Conservation (phyloP, 441 rosid species). For the Rhodomyrtus psidioides region DNA sequence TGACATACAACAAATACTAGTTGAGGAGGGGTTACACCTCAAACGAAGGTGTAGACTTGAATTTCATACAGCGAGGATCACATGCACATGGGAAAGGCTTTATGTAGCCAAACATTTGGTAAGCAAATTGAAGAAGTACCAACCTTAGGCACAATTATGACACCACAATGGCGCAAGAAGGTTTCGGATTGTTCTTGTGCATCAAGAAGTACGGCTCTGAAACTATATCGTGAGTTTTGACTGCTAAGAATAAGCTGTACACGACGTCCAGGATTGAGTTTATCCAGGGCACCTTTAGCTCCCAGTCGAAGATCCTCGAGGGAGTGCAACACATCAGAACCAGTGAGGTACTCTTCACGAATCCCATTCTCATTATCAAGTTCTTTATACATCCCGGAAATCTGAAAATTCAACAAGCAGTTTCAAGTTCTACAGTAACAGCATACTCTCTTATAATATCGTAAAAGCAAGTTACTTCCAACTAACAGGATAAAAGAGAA, state of each 20-base stretch:
- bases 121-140: background rate
- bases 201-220: conserved; percentile 72
- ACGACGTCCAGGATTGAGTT: conserved; percentile 54
- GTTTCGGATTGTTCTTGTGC: conserved; percentile 39
- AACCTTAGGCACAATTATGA: conserved; percentile 92
- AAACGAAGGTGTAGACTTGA: background rate
- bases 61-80: background rate
- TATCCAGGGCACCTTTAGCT: conserved; percentile 49
- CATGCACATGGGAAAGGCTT: background rate
- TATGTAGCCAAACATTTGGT: background rate
- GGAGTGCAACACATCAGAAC: conserved; percentile 57
- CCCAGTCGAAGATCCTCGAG: conserved; percentile 73
- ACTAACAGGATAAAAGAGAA: background rate
- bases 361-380: conserved; percentile 62
- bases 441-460: background rate
- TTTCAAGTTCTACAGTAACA: background rate
- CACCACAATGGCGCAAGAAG: conserved; percentile 60
- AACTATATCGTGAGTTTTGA: conserved; percentile 44
- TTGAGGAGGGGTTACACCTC: background rate
- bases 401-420: conserved; percentile 35
- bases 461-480: background rate
- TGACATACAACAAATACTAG: background rate
- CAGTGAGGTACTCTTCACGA: conserved; percentile 54
- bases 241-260: conserved; percentile 52
- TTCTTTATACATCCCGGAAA: conserved; percentile 60